A percentile compares a stretch with the other conserved stretches of the same genome.
Conservation (phyloP, 345 rosid genomes). For the Rhodamnia argentea region DNA sequence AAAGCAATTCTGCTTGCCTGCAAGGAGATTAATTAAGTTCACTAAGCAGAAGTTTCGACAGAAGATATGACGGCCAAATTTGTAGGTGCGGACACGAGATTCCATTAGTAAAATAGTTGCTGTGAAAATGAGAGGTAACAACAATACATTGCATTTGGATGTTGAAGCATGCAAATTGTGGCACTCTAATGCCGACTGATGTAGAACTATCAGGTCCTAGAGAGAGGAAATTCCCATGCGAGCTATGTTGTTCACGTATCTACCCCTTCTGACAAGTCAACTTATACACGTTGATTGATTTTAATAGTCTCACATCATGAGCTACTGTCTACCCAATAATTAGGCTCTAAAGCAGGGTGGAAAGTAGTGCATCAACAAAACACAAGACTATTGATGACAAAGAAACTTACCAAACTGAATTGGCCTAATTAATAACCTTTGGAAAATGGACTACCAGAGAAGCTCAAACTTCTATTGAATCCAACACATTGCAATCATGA, state of each 20-base stretch:
- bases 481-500: not conserved
- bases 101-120: not conserved
- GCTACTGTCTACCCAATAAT: not conserved
- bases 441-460: not conserved
- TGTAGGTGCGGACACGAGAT: not conserved
- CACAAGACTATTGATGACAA: not conserved
- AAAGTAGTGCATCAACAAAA: not conserved
- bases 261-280: not conserved
- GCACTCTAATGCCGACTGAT: not conserved
- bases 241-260: not conserved
- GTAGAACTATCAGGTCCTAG: not conserved
- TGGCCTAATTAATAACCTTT: not conserved
- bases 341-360: not conserved
- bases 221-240: not conserved
- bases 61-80: not conserved
- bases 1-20: constrained; percentile 83
- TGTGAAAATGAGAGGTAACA: not conserved
- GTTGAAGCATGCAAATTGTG: not conserved
- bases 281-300: not conserved
- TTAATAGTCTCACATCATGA: not conserved
- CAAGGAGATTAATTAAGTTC: constrained; percentile 2
- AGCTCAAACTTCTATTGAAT: not conserved
- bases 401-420: not conserved
- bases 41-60: not conserved
- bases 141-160: not conserved